phyloP scores from a whole-genome alignment of 768 basidiomycete species.

The Tricholoma saponaceum region DNA sequence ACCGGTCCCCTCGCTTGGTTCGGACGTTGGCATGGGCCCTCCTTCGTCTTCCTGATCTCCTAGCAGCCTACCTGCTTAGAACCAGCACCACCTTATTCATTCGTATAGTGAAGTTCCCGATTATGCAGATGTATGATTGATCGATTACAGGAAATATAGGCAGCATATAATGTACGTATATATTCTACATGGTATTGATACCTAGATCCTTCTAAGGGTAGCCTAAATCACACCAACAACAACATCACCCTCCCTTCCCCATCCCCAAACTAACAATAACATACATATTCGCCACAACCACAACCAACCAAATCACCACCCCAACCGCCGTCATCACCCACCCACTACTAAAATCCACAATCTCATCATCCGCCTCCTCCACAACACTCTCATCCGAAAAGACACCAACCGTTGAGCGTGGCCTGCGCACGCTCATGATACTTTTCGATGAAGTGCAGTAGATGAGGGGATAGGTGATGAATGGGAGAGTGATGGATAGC shows the following conservation, averaged over 20 bases:
- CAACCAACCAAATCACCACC: slow-evolving; percentile 58
- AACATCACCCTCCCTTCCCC: slow-evolving; percentile 48
- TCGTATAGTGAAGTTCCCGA: too few relatives aligned
- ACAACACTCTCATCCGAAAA: slow-evolving; percentile 29
- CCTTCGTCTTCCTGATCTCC: too few relatives aligned
- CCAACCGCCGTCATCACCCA: background rate
- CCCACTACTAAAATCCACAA: slow-evolving; percentile 53
- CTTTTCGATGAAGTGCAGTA: slow-evolving; percentile 67
- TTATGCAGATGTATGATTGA: too few relatives aligned
- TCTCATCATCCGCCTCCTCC: slow-evolving; percentile 27
- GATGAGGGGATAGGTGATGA: slow-evolving; percentile 78
- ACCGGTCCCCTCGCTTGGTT: slow-evolving; percentile 69
- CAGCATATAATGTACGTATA: too few relatives aligned
- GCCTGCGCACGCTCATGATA: slow-evolving; percentile 68
- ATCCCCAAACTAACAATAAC: slow-evolving; percentile 57
- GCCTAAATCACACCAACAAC: too few relatives aligned
- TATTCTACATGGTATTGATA: too few relatives aligned
- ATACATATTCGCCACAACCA: slow-evolving; percentile 73
- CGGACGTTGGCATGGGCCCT: slow-evolving; percentile 69
- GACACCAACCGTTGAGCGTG: slow-evolving; percentile 18
- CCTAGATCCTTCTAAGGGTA: too few relatives aligned
- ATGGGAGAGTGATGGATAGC: slow-evolving; percentile 79
- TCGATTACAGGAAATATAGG: too few relatives aligned
- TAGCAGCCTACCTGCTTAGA: too few relatives aligned
- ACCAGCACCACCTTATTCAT: too few relatives aligned